These are phyloP conservation scores for Forsythia suspensa DNA, from an alignment of 257 asterid species.

Conservation along the genomic window DNA sequence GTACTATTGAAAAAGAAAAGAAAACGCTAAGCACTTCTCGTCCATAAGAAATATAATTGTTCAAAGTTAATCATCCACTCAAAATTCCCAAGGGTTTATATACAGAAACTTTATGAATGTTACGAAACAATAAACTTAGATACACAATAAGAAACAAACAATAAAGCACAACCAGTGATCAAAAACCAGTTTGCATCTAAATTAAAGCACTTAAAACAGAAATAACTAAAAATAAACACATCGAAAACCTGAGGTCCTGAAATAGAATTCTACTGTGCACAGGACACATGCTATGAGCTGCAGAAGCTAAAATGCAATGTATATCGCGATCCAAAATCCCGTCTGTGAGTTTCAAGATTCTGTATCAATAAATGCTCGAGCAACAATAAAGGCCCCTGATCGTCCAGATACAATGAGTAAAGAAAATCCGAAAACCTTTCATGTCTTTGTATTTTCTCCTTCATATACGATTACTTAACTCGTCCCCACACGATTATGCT, in stretches of 20 bases:
- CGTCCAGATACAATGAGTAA: neutral
- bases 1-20: no score
- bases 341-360: neutral
- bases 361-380: neutral
- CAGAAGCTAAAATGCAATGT: neutral
- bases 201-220: neutral
- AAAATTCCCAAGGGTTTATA: neutral
- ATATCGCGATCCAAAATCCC: neutral
- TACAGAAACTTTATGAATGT: neutral
- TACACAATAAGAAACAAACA: neutral
- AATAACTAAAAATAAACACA: neutral
- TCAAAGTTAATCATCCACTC: neutral
- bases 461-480: neutral
- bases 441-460: neutral
- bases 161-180: neutral
- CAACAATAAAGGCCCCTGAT: neutral
- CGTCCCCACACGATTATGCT: conserved; percentile 23
- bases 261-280: neutral
- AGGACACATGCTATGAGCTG: conserved; percentile 14
- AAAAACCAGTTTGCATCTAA: neutral
- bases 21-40: neutral
- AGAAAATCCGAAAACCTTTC: neutral
- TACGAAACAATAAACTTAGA: neutral
- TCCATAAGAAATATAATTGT: neutral
- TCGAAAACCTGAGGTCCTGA: neutral